Evolutionary conservation across 179 eudicot species (phyloP), one percentile per base, ranked within the genome.

Genomic region (Heliamphora pulchella): DNA sequence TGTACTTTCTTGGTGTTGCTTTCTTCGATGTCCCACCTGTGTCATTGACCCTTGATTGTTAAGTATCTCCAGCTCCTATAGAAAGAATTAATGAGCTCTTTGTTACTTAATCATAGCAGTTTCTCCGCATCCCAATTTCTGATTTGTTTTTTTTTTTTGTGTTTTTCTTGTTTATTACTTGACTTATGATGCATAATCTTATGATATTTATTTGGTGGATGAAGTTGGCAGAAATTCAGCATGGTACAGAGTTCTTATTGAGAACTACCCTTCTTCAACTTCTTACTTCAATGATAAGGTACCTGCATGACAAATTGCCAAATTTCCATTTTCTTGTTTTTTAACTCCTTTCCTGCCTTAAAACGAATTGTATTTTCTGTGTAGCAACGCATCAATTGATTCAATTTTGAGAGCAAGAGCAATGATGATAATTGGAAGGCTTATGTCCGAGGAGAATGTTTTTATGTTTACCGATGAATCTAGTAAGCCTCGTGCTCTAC

Each of bases 381-480:
- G 68, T 70, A 90, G 97, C 82, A 86, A 90, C 81, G 77, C 83
- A 55, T 89, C 92, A 61, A 80, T 86, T 80, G 94, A 84, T n/a
- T 83, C 96, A 44, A 83, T 91, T 58, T 82, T 94, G 84, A 88
- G 98, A 86, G 88, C 97, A 80, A 86, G 98, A 85, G 92, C 98
- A 57, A 82, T 95, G 93, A 85, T 85, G 93, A 95, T 94, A 81
- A 73, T 89, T 81, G 98, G 98, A 85, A 87, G 98, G 85, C 87
- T 95, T 85, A 83, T 95, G 84, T 91, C 97, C 74, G 88, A 81
- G 80, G 97, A 90, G 78, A 88, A 86, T 79, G 83, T 78, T 65
- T 91, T 82, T 81, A 67, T 57, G 71, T 87, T 83, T 58, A 78
- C 87, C 63, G 90, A 90, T 79, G 94, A 90, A 86, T 80, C 83